Conservation (phyloP, 2,329 filamentous ascomycete genomes). For the Sporothrix dimorphospora region DNA sequence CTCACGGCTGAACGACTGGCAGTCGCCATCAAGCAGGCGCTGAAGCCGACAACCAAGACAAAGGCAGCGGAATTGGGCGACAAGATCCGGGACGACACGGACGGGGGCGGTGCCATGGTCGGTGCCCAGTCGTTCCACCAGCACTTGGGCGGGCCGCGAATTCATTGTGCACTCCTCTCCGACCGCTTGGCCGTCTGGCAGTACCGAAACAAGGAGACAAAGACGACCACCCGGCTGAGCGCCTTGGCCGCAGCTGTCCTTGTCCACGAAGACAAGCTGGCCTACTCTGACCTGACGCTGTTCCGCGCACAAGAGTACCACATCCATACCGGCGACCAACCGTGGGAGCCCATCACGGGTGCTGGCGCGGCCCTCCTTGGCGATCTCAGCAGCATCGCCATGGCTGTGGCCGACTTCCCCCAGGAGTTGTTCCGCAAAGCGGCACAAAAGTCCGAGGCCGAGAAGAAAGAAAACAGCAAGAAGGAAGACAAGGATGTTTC, state of each 20-base stretch:
- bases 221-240: conserved; percentile 58
- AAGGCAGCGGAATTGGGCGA: not conserved
- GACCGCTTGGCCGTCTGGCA: conserved; percentile 74
- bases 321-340: conserved; percentile 70
- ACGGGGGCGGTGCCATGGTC: conserved; percentile 46
- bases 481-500: not conserved
- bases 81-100: conserved; percentile 42
- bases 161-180: conserved; percentile 68
- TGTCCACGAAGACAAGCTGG: conserved; percentile 62
- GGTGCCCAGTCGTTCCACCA: conserved; percentile 72
- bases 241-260: conserved; percentile 71
- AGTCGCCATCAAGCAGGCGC: conserved; percentile 55
- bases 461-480: conserved; percentile 36
- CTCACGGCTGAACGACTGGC: conserved; percentile 69
- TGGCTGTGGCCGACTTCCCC: conserved; percentile 78
- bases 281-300: conserved; percentile 73
- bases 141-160: conserved; percentile 65
- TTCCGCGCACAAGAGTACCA: conserved; percentile 62
- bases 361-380: conserved; percentile 78
- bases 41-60: conserved; percentile 9
- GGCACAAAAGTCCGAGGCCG: conserved; percentile 33
- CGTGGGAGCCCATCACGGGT: conserved; percentile 77
- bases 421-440: conserved; percentile 49
- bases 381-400: conserved; percentile 77
- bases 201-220: conserved; percentile 43